Evolutionary conservation across 768 basidiomycete species (phyloP).

Genomic region (Dictyophora rubrovolvata): DNA sequence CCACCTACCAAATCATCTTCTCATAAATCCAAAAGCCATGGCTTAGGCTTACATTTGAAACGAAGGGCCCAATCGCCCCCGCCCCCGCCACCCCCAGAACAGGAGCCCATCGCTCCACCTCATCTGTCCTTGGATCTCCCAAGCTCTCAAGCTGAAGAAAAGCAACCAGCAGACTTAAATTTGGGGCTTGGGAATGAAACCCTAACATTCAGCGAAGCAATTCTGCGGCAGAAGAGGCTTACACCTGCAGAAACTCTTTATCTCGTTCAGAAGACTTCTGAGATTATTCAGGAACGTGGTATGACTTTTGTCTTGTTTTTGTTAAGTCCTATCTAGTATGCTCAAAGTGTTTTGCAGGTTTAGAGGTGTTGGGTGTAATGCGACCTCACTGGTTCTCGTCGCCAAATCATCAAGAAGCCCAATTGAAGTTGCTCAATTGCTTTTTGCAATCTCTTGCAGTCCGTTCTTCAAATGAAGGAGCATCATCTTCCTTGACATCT

Average conservation of each 20-base stretch:
- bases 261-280: slow-evolving; percentile 59
- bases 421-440: slow-evolving; percentile 55
- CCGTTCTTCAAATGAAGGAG: slow-evolving; percentile 33
- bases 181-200: slow-evolving; percentile 53
- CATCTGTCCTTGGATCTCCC: slow-evolving; percentile 57
- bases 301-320: slow-evolving; percentile 18
- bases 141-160: slow-evolving; percentile 36
- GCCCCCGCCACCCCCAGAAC: slow-evolving; percentile 10
- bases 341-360: slow-evolving; percentile 32
- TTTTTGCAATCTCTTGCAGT: slow-evolving; percentile 49
- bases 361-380: slow-evolving; percentile 77
- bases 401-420: slow-evolving; percentile 35
- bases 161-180: slow-evolving; percentile 25
- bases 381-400: slow-evolving; percentile 78
- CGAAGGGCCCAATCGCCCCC: background rate
- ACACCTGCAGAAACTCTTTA: slow-evolving; percentile 52
- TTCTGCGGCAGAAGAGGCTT: slow-evolving; percentile 48
- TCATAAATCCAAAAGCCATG: background rate
- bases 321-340: background rate
- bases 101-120: slow-evolving; percentile 27
- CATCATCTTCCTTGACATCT: slow-evolving; percentile 38
- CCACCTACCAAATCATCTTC: background rate
- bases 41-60: background rate
- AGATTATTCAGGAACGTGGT: slow-evolving; percentile 57
- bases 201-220: slow-evolving; percentile 43